A percentile compares a stretch with the other conserved stretches of the same genome.
Evolutionary conservation across 768 basidiomycete genomes (phyloP).

Genomic region (Serpula lacrymans): DNA sequence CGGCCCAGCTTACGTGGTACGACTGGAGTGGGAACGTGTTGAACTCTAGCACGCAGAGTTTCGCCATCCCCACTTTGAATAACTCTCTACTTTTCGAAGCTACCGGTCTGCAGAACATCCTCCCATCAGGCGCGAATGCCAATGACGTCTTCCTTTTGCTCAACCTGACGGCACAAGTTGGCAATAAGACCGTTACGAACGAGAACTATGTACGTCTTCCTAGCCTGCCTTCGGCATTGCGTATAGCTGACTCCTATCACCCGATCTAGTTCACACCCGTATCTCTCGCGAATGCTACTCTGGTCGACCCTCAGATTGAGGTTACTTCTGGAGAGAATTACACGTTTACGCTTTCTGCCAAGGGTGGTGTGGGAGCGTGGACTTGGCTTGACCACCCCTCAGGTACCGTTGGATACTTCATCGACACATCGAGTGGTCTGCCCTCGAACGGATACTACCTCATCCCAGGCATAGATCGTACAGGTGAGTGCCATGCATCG

Average conservation of each 20-base stretch:
- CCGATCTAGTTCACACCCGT: constrained; percentile 46
- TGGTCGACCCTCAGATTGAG: constrained; percentile 48
- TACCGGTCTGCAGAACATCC: constrained; percentile 39
- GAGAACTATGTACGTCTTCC: constrained; percentile 47
- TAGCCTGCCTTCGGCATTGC: background rate
- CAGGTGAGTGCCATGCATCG: constrained; percentile 31
- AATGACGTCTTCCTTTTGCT: constrained; percentile 50
- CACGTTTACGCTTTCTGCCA: constrained; percentile 50
- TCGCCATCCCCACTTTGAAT: constrained; percentile 47
- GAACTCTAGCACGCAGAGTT: constrained; percentile 33
- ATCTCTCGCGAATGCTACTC: constrained; percentile 41
- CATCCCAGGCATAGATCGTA: constrained; percentile 51
- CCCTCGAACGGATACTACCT: constrained; percentile 55
- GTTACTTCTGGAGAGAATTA: constrained; percentile 30
- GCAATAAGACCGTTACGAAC: constrained; percentile 39
- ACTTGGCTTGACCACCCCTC: constrained; percentile 59
- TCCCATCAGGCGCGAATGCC: constrained; percentile 39
- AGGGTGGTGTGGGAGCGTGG: constrained; percentile 53
- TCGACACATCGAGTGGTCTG: constrained; percentile 37
- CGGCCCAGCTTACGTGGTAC: constrained; percentile 54
- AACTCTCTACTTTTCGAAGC: constrained; percentile 42
- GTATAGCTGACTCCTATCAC: constrained; percentile 7
- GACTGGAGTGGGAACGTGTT: constrained; percentile 48
- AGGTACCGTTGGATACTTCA: constrained; percentile 51
- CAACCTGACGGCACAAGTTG: constrained; percentile 44